Base-by-base conservation (phyloP, 2,329 filamentous ascomycete species). In the Pyrenochaeta sp. region DNA sequence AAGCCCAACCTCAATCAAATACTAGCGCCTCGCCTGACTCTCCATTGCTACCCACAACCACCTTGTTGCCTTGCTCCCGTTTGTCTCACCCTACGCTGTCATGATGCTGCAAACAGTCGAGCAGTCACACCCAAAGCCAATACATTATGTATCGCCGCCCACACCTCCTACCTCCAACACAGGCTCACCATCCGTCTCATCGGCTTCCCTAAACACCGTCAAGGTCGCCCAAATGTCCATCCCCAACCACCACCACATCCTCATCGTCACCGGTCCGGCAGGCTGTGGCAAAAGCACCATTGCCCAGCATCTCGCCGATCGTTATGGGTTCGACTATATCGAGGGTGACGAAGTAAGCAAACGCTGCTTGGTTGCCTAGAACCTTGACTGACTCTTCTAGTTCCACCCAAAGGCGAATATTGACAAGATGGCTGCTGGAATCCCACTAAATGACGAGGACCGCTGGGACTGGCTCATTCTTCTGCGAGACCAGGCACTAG, bases 381-480 rank as follows among this genome's bases (percentile, higher is more conserved):
- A 11, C 17, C n/a, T 15, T 27, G 29, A 33, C 49, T 54, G 21
- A 56, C 33, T 7, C 7, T 7, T 35, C 7, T 37, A 82, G 80
- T 82, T 77, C 63, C 82, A 84, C 66, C 80, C 81, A 1, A 73
- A 76, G 31, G 69, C 75, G 10, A 82, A 83, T 54, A 78, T 83
- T 30, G 88, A 93, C 49, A 99, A 98, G 78, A 99, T 99, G 95
- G 83, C 85, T 70, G 83, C 83, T 64, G 91, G 91, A 63, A 88
- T 87, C 51, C 92, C 95, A 2, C 83, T 99, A 31, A 96, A 90
- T 50, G 95, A 99, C 72, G 89, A 88, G 54, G 95, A 99, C 78
- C 90, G 95, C 60, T 98, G 95, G 95, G 94, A 97, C 80, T 99
- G 95, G 95, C 87, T 99, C 15, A 80, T 81, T 49, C 63, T 75